phyloP scores from a whole-genome alignment of 345 rosid genomes.

The Salix arbutifolia region DNA sequence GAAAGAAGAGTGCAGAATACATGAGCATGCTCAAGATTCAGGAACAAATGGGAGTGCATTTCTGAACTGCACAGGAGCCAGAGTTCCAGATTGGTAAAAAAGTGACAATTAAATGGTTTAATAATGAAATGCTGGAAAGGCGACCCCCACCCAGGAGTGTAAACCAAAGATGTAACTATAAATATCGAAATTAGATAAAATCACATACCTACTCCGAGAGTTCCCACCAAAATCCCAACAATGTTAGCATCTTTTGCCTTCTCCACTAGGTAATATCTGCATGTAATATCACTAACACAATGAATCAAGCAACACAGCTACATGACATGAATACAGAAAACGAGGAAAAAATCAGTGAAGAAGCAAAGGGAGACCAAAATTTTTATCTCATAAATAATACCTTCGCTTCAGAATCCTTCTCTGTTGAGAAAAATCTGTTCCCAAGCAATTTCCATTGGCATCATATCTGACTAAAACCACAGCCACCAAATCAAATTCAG shows the following conservation, averaged over 20 bases:
- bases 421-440: constrained; percentile 69
- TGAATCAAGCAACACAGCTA: not conserved
- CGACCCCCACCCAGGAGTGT: not conserved
- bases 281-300: constrained; percentile 11
- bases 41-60: not conserved
- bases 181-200: not conserved
- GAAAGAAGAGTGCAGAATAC: not conserved
- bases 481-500: constrained; percentile 20
- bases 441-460: constrained; percentile 52
- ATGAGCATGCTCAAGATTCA: not conserved
- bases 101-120: not conserved
- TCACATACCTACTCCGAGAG: constrained; percentile 90
- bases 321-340: not conserved
- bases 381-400: constrained; percentile 32
- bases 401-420: constrained; percentile 80
- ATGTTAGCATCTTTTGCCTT: constrained; percentile 95
- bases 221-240: constrained; percentile 88
- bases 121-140: not conserved
- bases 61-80: not conserved
- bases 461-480: constrained; percentile 82
- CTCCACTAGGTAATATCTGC: constrained; percentile 90
- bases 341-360: not conserved
- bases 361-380: not conserved
- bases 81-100: not conserved
- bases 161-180: not conserved